Base-by-base conservation (phyloP, 2,329 filamentous ascomycete species). In the Phaeoacremonium minimum region DNA sequence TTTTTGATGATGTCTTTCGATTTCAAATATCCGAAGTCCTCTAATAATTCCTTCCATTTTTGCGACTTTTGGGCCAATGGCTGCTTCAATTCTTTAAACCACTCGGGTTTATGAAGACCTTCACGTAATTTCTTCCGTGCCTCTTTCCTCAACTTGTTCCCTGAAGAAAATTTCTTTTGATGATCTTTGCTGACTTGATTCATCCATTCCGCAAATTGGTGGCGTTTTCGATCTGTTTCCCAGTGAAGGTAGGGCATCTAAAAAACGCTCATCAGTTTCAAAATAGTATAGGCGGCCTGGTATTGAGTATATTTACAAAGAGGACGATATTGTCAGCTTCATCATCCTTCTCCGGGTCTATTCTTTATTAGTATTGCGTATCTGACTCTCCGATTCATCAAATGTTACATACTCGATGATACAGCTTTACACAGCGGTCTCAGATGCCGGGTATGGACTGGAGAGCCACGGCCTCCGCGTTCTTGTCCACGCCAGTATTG, bases 191-290 rank as follows among this genome's bases (percentile, higher is more conserved):
- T 32, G n/a, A 20, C 15, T 7, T 47, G 38, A 22, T 47, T 45
- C 8, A 64, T 61, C 15, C 55, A 43, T 0, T 33, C 39, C 0
- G 55, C 47, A 12, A 60, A 50, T 6, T 46, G 46, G 0, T 51
- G 46, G 5, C 54, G 52, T 30, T 49, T 58, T 1, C 52, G 47
- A 8, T 62, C 58, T 0, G 56, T 62, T 20, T 67, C 63, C 62
- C 63, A 67, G 16, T 67, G 62, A 2, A 67, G 52, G 29, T 57
- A 66, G 2, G 61, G 61, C 55, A 64, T 60, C 61, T 66, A 15
- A n/a, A n/a, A n/a, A n/a, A n/a, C n/a, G n/a, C n/a, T n/a, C n/a
- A n/a, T n/a, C n/a, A n/a, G n/a, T n/a, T n/a, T n/a, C n/a, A n/a
- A n/a, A n/a, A n/a, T n/a, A 1, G 18, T 15, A 14, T 8, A 15